Evolutionary conservation across 2,329 filamentous ascomycete genomes (phyloP), one percentile per base, ranked within the genome.

Genomic region (Calonectria multiphialidica): DNA sequence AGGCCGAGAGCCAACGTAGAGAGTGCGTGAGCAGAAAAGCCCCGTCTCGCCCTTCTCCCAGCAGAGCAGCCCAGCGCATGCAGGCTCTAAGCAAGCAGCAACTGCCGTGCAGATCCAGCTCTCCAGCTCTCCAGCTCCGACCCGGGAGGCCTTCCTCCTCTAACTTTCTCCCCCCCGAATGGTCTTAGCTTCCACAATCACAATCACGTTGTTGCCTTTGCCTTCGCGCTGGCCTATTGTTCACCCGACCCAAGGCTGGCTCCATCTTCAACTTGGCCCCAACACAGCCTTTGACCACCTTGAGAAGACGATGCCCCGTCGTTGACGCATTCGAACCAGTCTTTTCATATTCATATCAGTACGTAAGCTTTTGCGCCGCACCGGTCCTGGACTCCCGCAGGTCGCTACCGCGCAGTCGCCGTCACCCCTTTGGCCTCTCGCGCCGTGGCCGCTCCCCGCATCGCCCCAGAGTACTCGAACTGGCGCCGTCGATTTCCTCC

Each of bases 81-180:
- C 37, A 55, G 47, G 45, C 63, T 35, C 63, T 66, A 35, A 61
- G 30, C 45, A 40, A 47, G 66, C 40, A 50, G 47, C 66, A 68
- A 68, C 66, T 68, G 66, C 66, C 66, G 66, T 45, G 66, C 66
- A 53, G 66, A 68, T 68, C 66, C 35, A 68, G 45, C 53, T n/a
- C n/a, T n/a, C n/a, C n/a, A n/a, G n/a, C n/a, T n/a, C n/a, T n/a
- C n/a, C n/a, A n/a, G n/a, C 50, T 42, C 47, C 55, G 66, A 53
- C 45, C 66, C 55, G 55, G 55, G 42, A 47, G 37, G 62, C 55
- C 66, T 59, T 68, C 66, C 55, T 62, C 57, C 44, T 68, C 59
- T 62, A 47, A 47, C 66, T 50, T 49, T 35, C n/a, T 35, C 66
- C 59, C 66, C 42, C 66, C 35, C 33, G 55, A 62, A 45, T 61